These are phyloP conservation scores for Kingdonia uniflora DNA, from an alignment of 164 flowering plant species.

Conservation along the genomic window DNA sequence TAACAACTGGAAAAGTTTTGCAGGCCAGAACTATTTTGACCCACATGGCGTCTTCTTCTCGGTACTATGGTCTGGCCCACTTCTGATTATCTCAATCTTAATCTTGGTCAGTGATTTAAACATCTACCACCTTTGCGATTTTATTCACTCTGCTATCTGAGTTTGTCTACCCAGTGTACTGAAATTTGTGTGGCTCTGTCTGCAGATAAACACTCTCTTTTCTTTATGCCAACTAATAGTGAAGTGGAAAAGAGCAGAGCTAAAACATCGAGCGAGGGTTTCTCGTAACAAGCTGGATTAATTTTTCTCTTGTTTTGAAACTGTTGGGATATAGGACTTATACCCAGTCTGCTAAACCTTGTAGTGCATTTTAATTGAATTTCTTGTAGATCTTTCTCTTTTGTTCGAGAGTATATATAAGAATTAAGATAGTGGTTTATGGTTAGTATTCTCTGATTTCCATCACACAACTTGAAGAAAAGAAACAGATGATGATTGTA, in stretches of 20 bases:
- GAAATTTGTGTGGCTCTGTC: neutral
- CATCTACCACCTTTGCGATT: neutral
- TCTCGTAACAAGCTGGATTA: constrained; percentile 50
- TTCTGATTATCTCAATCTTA: constrained; percentile 55
- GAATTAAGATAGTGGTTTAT: no score
- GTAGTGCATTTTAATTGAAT: no score
- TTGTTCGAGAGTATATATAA: no score
- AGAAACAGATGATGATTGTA: no score
- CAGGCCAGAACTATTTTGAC: constrained; percentile 84
- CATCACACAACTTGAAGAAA: no score
- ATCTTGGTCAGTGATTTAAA: constrained; percentile 56
- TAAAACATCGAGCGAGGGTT: constrained; percentile 67
- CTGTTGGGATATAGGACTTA: no score
- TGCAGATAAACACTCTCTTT: constrained; percentile 74
- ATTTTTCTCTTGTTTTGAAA: no score
- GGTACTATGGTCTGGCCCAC: constrained; percentile 93
- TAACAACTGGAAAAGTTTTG: constrained; percentile 72
- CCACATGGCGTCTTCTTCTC: constrained; percentile 70
- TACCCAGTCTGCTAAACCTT: no score
- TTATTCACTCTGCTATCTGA: no score
- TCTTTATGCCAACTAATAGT: constrained; percentile 58
- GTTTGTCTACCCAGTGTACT: no score
- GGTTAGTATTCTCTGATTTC: no score
- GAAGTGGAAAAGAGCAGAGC: constrained; percentile 84
- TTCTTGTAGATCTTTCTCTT: no score